Base-by-base conservation (phyloP, 345 rosid genomes). In the Trapa incisa region DNA sequence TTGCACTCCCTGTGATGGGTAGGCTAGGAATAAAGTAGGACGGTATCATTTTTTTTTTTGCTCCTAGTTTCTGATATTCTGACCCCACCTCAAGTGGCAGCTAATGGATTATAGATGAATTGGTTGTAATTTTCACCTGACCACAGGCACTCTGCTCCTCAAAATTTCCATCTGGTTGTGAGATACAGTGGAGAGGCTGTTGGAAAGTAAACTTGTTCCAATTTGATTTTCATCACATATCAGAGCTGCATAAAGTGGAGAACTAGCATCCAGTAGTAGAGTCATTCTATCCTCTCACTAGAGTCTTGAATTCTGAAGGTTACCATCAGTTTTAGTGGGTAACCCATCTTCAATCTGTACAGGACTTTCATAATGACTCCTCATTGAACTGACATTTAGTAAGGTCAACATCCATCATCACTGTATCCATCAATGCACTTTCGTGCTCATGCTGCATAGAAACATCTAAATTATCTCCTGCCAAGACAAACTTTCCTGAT, bases 391-490 rank as follows among this genome's bases (percentile, higher is more conserved):
- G 47, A 15, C 67, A 47, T 32, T n/a, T 35, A 2, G 67, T 13
- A 0, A 60, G 13, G 33, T 77, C 75, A 45, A 58, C 66, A 45
- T 37, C 57, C 74, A 53, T 68, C 70, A 53, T 66, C 67, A 63
- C 72, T 39, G 69, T 64, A 64, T 36, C 76, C 9, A 64, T 67
- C 71, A 52, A 61, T 70, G 60, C 65, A 66, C 72, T 70, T 41
- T 69, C 29, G 29, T 64, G 65, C 33, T 75, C 81, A 71, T 73
- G 72, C 64, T 67, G 74, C 64, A 78, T 62, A 38, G 57, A 48
- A 35, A 11, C 13, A 70, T 80, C 73, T 65, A 67, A 68, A 37
- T 71, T 78, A 61, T 41, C 63, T 3, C 38, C 65, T 43, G 65
- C 63, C 68, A 72, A 60, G 42, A 67, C 67, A 68, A 66, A 42